A percentile compares a stretch with the other conserved stretches of the same genome.
phyloP scores from a whole-genome alignment of 202 grass and related monocot species.

The Zizania palustris region DNA sequence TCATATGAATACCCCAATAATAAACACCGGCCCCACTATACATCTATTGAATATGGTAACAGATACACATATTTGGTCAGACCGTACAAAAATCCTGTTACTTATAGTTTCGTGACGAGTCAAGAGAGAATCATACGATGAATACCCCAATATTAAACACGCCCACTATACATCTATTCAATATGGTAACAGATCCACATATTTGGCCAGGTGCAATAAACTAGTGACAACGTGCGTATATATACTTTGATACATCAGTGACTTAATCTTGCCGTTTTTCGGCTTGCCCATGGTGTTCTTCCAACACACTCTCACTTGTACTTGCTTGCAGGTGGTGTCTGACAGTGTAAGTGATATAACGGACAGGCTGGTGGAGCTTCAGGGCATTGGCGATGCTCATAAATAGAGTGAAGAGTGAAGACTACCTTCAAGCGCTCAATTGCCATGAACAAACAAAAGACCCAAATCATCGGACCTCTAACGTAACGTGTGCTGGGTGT shows the following conservation, averaged over 20 bases:
- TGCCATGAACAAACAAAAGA: constrained; percentile 11
- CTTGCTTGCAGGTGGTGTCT: constrained; percentile 50
- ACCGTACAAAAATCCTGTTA: neutral
- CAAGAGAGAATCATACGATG: neutral
- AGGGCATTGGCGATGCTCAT: constrained; percentile 21
- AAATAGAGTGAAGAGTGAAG: neutral
- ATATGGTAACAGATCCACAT: neutral
- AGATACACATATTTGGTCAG: neutral
- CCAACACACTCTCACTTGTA: neutral
- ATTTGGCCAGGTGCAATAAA: neutral
- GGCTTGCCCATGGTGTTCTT: neutral
- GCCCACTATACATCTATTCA: neutral
- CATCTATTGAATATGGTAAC: neutral
- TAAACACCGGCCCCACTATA: neutral
- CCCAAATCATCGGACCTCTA: neutral
- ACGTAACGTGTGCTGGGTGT: neutral
- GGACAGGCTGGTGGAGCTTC: constrained; percentile 32
- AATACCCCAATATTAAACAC: neutral
- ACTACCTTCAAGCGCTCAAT: neutral
- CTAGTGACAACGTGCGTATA: neutral
- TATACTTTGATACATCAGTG: neutral
- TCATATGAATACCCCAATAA: neutral
- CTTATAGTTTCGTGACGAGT: neutral
- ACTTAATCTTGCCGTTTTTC: neutral
- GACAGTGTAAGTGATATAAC: constrained; percentile 28